phyloP scores from a whole-genome alignment of 2,329 filamentous ascomycete species.

The Phialophora chinensis region DNA sequence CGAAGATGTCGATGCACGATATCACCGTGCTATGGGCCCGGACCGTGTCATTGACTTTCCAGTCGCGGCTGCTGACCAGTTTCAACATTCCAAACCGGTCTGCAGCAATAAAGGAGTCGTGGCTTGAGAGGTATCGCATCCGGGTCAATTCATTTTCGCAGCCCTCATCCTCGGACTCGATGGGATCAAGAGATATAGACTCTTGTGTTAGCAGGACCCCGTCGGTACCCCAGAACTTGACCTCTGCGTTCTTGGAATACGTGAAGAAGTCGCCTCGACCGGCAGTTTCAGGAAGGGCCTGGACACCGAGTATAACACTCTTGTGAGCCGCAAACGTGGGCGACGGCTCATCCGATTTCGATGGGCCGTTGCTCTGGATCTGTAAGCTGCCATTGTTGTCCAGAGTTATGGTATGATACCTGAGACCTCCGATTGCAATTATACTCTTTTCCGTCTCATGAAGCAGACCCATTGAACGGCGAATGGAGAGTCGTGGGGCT shows the following conservation, averaged over 20 bases:
- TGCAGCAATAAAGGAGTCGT: slow-evolving; percentile 75
- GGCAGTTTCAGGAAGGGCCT: slow-evolving; percentile 66
- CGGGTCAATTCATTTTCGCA: slow-evolving; percentile 64
- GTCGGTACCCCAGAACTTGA: slow-evolving; percentile 81
- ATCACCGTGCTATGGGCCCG: slow-evolving; percentile 89
- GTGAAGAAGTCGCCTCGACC: slow-evolving; percentile 77
- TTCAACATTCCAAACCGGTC: slow-evolving; percentile 83
- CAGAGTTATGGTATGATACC: slow-evolving; percentile 72
- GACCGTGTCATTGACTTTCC: slow-evolving; percentile 69
- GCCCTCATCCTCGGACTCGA: slow-evolving; percentile 51
- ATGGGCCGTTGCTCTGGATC: slow-evolving; percentile 52
- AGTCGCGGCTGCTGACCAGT: slow-evolving; percentile 54
- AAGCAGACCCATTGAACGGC: slow-evolving; percentile 36
- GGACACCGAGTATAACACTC: slow-evolving; percentile 72
- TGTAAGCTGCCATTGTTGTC: slow-evolving; percentile 78
- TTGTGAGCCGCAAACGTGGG: slow-evolving; percentile 61
- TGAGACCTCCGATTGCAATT: slow-evolving; percentile 72
- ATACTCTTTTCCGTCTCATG: slow-evolving; percentile 48
- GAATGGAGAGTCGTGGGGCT: slow-evolving; percentile 29
- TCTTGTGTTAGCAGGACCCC: slow-evolving; percentile 71
- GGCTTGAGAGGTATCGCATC: slow-evolving; percentile 64
- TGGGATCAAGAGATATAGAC: slow-evolving; percentile 72
- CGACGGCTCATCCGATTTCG: slow-evolving; percentile 42
- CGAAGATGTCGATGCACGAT: slow-evolving; percentile 76
- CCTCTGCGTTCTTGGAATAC: slow-evolving; percentile 80